phyloP scores from a whole-genome alignment of 2,329 filamentous ascomycete genomes.

The Fusarium sulawesiense region DNA sequence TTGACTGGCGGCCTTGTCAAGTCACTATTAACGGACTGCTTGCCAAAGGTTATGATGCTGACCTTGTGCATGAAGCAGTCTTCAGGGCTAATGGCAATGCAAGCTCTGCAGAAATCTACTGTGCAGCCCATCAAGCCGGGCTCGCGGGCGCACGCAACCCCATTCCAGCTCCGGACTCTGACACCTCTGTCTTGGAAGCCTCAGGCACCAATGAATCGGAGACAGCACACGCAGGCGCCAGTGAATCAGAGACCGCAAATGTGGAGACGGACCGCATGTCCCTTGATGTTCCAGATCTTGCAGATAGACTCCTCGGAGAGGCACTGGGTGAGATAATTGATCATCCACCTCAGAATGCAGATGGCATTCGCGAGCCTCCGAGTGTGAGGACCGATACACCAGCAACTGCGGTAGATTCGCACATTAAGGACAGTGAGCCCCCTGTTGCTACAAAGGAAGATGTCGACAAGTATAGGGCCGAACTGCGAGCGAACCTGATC shows the following conservation, averaged over 20 bases:
- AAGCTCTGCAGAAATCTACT: conserved; percentile 77
- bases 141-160: conserved; percentile 72
- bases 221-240: conserved; percentile 23
- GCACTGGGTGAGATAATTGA: conserved; percentile 47
- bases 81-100: conserved; percentile 81
- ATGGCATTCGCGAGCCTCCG: conserved; percentile 36
- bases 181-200: conserved; percentile 49
- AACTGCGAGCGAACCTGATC: conserved; percentile 81
- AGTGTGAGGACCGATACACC: conserved; percentile 39
- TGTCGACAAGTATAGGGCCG: conserved; percentile 78
- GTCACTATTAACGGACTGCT: conserved; percentile 50
- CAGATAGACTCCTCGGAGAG: conserved; percentile 44
- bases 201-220: conserved; percentile 39
- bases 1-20: conserved; percentile 58
- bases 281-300: conserved; percentile 48
- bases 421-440: conserved; percentile 27
- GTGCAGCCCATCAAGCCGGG: conserved; percentile 69
- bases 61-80: conserved; percentile 80
- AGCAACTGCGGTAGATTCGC: conserved; percentile 20
- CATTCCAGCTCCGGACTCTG: conserved; percentile 70
- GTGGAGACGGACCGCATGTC: conserved; percentile 54
- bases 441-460: conserved; percentile 71
- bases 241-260: conserved; percentile 42
- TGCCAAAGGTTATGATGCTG: conserved; percentile 57
- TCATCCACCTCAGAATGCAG: conserved; percentile 39